Base-by-base conservation (phyloP, 2,329 filamentous ascomycete genomes). In the Chrysosporium keratinophilum region DNA sequence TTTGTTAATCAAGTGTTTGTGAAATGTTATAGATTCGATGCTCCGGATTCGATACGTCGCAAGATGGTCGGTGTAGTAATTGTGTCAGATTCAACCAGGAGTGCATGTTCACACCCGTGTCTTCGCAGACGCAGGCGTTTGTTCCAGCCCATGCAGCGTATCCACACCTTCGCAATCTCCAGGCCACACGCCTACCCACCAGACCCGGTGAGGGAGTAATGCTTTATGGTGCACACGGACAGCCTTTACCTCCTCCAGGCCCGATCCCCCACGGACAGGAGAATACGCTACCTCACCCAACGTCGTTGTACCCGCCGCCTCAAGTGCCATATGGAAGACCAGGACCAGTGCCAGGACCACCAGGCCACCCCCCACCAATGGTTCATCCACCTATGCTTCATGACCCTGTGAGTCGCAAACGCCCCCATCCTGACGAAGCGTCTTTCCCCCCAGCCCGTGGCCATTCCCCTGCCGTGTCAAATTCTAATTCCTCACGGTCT, bases 31-130 rank as follows among this genome's bases (percentile, higher is more conserved):
- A 87, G 84, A 87, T 87, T 67, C 82, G 84, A 56, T 88, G 84
- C 73, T 87, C 84, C 3, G 84, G 84, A 28, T 88, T 87, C 65
- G 84, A 87, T 63, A 79, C 78, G 54, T 85, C 82, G 39, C 79
- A 83, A 39, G 82, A 87, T 67, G 84, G 84, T 56, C 80, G 83
- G 56, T 88, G 84, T 73, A 80, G 77, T 63, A 87, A 87, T 67
- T 88, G 84, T 65, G 76, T 82, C 59, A 76, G 84, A 46, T 88
- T 87, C 71, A 83, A 84, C 59, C 84, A 87, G 68, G 83, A 86
- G 65, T 88, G 84, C 70, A 81, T 88, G 69, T 88, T 88, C 69
- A 87, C 83, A 1, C 84, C 84, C 1, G 84, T 88, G 20, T 86
- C 82, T 2, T 84, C 83, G 10, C 83, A 87, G 69, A 53, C 58